A percentile compares a stretch with the other conserved stretches of the same genome.
phyloP scores from a whole-genome alignment of 148 eudicot species.

The Spergularia bocconei region DNA sequence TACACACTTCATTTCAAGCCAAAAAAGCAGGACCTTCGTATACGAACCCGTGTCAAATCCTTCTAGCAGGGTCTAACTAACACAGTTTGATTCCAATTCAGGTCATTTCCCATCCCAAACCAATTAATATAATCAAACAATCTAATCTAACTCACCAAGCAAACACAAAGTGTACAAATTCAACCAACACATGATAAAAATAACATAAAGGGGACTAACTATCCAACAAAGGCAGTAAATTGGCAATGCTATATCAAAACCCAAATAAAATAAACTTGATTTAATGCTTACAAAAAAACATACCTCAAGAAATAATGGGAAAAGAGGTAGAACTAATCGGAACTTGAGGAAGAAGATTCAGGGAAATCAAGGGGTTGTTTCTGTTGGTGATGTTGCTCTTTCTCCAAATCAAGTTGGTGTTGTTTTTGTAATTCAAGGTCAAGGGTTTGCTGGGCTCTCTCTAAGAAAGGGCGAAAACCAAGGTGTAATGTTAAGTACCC shows the following conservation, averaged over 20 bases:
- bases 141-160: background rate
- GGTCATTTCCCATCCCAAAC: too few species aligned
- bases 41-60: too few species aligned
- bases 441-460: slow-evolving; percentile 42
- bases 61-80: too few species aligned
- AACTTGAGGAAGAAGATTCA: slow-evolving; percentile 14
- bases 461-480: slow-evolving; percentile 66
- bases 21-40: too few species aligned
- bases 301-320: background rate
- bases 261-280: background rate
- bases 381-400: background rate
- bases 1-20: too few species aligned
- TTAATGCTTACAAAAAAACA: background rate
- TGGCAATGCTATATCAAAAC: background rate
- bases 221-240: too few species aligned
- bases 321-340: background rate
- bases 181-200: background rate
- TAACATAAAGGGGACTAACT: too few species aligned
- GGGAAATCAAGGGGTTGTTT: slow-evolving; percentile 20
- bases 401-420: background rate
- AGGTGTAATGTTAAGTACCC: slow-evolving; percentile 61
- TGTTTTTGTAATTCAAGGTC: slow-evolving; percentile 14
- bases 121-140: background rate
- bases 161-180: background rate
- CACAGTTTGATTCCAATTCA: too few species aligned